Evolutionary conservation across 139 green algal species (phyloP).

Genomic region (Spirogloea muscicola): DNA sequence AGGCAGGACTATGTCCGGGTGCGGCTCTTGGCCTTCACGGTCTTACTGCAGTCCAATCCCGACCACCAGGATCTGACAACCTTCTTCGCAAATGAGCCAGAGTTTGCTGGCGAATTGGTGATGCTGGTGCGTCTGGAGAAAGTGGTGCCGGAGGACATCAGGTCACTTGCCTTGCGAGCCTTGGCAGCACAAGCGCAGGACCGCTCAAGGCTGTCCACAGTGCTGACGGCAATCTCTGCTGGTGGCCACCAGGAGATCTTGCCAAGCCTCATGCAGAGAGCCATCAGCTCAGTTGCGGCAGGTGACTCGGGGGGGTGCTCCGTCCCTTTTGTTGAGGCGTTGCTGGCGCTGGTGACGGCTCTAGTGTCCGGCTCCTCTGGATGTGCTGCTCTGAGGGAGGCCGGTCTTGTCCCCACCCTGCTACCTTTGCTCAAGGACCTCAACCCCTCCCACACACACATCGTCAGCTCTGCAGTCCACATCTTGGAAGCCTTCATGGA

Average conservation of each 20-base stretch:
- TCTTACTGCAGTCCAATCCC: constrained; percentile 62
- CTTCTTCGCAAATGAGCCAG: constrained; percentile 65
- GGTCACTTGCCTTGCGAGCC: constrained; percentile 65
- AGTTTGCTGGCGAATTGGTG: constrained; percentile 77
- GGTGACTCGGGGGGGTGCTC: constrained; percentile 1
- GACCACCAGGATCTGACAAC: constrained; percentile 62
- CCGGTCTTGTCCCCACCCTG: constrained; percentile 75
- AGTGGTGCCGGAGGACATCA: constrained; percentile 63
- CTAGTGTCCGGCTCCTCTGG: constrained; percentile 68
- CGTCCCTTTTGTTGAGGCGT: constrained; percentile 69
- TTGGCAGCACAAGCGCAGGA: constrained; percentile 70
- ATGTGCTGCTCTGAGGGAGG: constrained; percentile 70
- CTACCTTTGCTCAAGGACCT: constrained; percentile 70
- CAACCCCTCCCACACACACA: constrained; percentile 56
- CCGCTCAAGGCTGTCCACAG: constrained; percentile 58
- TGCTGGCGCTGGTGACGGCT: constrained; percentile 71
- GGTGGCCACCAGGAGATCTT: constrained; percentile 74
- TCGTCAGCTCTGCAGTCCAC: constrained; percentile 69
- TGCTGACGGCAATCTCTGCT: constrained; percentile 65
- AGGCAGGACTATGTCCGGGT: constrained; percentile 56
- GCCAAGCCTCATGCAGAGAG: constrained; percentile 69
- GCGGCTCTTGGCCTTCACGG: constrained; percentile 75
- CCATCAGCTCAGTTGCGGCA: constrained; percentile 31
- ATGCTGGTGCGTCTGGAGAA: constrained; percentile 59
- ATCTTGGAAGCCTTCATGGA: constrained; percentile 90